Conservation (phyloP, 2,329 filamentous ascomycete genomes). For the Epichloe typhina region DNA sequence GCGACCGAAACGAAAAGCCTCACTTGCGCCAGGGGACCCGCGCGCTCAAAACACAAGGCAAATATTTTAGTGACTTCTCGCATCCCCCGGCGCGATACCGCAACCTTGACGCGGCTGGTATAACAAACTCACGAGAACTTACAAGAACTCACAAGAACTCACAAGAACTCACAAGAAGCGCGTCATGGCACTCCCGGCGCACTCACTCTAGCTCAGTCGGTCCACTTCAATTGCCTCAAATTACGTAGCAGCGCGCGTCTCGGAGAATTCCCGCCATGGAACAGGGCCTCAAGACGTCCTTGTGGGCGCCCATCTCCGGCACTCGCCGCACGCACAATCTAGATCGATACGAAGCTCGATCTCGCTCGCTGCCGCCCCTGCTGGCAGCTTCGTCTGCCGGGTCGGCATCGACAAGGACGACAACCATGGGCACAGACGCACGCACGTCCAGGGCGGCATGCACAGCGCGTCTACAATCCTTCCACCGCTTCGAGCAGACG, state of each 20-base stretch:
- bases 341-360: background rate
- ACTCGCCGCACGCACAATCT: background rate
- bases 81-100: too few relatives aligned
- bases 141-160: too few relatives aligned
- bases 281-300: constrained; percentile 5
- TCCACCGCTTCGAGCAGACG: constrained; percentile 46
- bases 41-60: too few relatives aligned
- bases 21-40: too few relatives aligned
- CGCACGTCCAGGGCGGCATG: background rate
- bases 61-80: too few relatives aligned
- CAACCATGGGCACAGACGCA: background rate
- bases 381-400: background rate
- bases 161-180: background rate
- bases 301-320: constrained; percentile 4
- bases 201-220: background rate
- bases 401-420: background rate
- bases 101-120: too few relatives aligned
- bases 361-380: constrained; percentile 4
- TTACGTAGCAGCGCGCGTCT: background rate
- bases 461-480: constrained; percentile 23
- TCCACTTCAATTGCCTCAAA: background rate
- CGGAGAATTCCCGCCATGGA: background rate
- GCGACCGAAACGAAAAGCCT: too few relatives aligned
- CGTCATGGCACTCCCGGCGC: background rate
- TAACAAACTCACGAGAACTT: too few relatives aligned